phyloP scores from a whole-genome alignment of 2,329 filamentous ascomycete genomes.

The Aureobasidium musti region DNA sequence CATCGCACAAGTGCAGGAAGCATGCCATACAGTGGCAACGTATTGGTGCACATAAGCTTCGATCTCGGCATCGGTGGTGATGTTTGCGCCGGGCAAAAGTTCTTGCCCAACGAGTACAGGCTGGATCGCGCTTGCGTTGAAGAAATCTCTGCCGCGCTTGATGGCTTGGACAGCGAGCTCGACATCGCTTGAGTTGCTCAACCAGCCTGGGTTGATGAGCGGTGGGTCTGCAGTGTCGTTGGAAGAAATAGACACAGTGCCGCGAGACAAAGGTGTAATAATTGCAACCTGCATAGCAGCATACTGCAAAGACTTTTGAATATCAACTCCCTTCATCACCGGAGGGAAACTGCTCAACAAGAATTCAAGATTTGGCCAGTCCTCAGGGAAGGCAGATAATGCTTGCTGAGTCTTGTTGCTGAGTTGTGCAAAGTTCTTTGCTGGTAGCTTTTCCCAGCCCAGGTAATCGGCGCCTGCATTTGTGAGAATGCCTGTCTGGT shows the following conservation, averaged over 20 bases:
- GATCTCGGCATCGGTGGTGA: slow-evolving; percentile 38
- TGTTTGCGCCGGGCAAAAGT: slow-evolving; percentile 36
- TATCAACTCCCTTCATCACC: not conserved
- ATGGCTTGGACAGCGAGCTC: slow-evolving; percentile 40
- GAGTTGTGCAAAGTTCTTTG: slow-evolving; percentile 15
- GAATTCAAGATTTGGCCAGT: slow-evolving; percentile 43
- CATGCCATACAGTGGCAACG: slow-evolving; percentile 43
- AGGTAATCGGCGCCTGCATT: slow-evolving; percentile 32
- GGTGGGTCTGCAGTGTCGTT: slow-evolving; percentile 38
- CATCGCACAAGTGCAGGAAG: slow-evolving; percentile 42
- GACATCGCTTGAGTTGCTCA: slow-evolving; percentile 40
- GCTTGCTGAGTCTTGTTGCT: slow-evolving; percentile 29
- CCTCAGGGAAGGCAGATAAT: slow-evolving; percentile 37
- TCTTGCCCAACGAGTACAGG: slow-evolving; percentile 37
- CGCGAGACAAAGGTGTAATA: slow-evolving; percentile 7
- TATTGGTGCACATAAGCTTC: slow-evolving; percentile 33
- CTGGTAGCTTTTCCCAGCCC: slow-evolving; percentile 39
- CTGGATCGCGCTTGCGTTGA: slow-evolving; percentile 35
- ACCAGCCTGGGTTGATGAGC: slow-evolving; percentile 43
- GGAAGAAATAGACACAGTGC: slow-evolving; percentile 34
- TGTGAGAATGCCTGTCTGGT: slow-evolving; percentile 35
- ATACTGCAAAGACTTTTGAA: not conserved
- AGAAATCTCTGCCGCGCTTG: slow-evolving; percentile 40
- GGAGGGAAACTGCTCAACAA: not conserved
- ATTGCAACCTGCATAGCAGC: not conserved